These are phyloP conservation scores for Cylindricascospora bacillispora DNA, from an alignment of 1,139 yeast species.

Conservation along the genomic window DNA sequence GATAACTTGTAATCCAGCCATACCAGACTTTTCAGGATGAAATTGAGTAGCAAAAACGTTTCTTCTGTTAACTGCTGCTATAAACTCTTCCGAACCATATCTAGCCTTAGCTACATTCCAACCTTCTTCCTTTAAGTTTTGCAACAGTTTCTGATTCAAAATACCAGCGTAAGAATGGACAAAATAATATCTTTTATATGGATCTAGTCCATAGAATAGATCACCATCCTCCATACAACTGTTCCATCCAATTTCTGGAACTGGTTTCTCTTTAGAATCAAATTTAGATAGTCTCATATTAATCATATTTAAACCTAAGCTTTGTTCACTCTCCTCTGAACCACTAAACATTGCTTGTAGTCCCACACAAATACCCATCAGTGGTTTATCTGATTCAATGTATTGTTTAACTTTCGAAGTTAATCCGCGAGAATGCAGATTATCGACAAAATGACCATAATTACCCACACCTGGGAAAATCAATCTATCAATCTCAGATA, in stretches of 20 bases:
- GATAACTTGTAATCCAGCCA: conserved; percentile 70
- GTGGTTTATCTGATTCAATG: conserved; percentile 58
- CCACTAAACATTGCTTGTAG: conserved; percentile 67
- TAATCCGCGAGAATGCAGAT: conserved; percentile 49
- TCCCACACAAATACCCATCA: conserved; percentile 97
- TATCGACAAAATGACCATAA: conserved; percentile 81
- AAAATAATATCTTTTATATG: conserved; percentile 66
- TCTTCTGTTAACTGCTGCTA: conserved; percentile 70
- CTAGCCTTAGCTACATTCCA: conserved; percentile 68
- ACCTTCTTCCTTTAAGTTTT: conserved; percentile 34
- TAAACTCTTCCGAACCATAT: conserved; percentile 69
- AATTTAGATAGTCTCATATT: conserved; percentile 48
- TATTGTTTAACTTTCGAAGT: conserved; percentile 53
- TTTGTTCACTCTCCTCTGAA: conserved; percentile 61
- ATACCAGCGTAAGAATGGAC: conserved; percentile 89
- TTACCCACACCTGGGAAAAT: conserved; percentile 94
- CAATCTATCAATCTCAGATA: conserved; percentile 39
- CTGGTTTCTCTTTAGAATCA: conserved; percentile 54
- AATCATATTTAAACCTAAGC: conserved; percentile 43
- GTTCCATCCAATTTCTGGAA: conserved; percentile 97
- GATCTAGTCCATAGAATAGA: conserved; percentile 48
- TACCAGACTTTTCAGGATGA: conserved; percentile 94
- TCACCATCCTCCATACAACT: conserved; percentile 26
- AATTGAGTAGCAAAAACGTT: conserved; percentile 91
- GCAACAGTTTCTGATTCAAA: conserved; percentile 27